Conservation (phyloP, 805 yeast genomes). For the Schwanniomyces occidentalis region DNA sequence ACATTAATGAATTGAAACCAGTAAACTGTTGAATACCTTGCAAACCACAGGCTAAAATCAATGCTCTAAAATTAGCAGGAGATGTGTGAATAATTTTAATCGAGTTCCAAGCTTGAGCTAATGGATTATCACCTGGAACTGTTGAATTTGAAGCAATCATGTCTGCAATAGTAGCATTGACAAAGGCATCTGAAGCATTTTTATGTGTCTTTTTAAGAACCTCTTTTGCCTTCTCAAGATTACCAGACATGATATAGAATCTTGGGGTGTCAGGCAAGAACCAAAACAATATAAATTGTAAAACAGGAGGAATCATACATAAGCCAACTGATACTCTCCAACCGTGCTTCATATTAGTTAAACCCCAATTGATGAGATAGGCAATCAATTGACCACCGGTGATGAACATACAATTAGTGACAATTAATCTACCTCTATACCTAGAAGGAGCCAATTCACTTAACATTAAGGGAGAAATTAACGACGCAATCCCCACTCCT, state of each 20-base stretch:
- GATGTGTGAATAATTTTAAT: slow-evolving; percentile 61
- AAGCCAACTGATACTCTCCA: slow-evolving; percentile 94
- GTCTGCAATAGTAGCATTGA: slow-evolving; percentile 69
- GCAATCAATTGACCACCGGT: slow-evolving; percentile 96
- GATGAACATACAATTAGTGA: slow-evolving; percentile 82
- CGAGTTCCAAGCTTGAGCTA: slow-evolving; percentile 57
- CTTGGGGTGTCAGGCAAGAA: slow-evolving; percentile 97
- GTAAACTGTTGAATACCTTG: slow-evolving; percentile 97
- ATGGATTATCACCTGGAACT: slow-evolving; percentile 41
- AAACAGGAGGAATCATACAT: slow-evolving; percentile 80
- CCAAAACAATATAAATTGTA: slow-evolving; percentile 73
- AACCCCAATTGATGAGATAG: slow-evolving; percentile 90
- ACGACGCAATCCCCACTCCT: slow-evolving; percentile 94
- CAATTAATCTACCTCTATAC: slow-evolving; percentile 88
- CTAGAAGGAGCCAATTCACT: slow-evolving; percentile 90
- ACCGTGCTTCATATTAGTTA: slow-evolving; percentile 70
- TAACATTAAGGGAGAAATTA: slow-evolving; percentile 91
- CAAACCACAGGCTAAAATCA: slow-evolving; percentile 85
- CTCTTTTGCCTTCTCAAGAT: slow-evolving; percentile 60
- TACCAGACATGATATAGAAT: slow-evolving; percentile 72
- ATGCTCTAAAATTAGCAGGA: slow-evolving; percentile 85
- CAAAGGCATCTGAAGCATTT: slow-evolving; percentile 61
- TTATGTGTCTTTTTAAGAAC: slow-evolving; percentile 66
- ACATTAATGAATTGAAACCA: slow-evolving; percentile 95
- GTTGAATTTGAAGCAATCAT: slow-evolving; percentile 48